Base-by-base conservation (phyloP, 2,329 filamentous ascomycete genomes). In the Penicillium vulpinum region DNA sequence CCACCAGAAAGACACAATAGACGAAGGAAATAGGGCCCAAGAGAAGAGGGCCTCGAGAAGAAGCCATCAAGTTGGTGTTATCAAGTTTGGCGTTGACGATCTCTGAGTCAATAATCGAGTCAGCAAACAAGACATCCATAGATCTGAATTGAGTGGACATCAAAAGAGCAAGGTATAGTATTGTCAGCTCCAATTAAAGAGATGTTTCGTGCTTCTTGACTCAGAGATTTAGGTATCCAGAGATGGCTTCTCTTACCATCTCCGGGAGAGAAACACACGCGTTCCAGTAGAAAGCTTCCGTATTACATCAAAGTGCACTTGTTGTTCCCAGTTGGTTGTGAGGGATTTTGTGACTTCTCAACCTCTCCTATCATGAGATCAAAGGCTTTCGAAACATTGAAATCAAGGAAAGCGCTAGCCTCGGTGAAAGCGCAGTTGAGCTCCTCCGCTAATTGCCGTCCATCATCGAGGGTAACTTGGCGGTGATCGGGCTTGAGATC, bases 371-470 rank as follows among this genome's bases (percentile, higher is more conserved):
- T 92, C 80, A 99, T 88, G 62, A 95, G 83, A 77, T 97, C 93
- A 72, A 99, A 99, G 2, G 91, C 91, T 75, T 91, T 92, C 67
- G 83, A 83, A 47, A 99, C 94, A 73, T 97, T 96, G 79, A 92
- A 91, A 75, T 97, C 92, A 77, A 94, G 95, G 56, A 92, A 86
- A 28, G 94, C 94, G 71, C 90, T 95, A 54, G 94, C 92, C 78
- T 99, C 94, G 46, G 92, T 96, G 85, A 91, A 97, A 36, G 89
- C 92, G 76, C 93, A 97, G 62, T 91, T 87, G 75, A 96, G 89
- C 76, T 94, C 90, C 68, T 93, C 89, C 8, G 89, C 88, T 40
- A 97, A 80, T 70, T 88, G 89, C 73, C 89, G 89, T 65, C 92
- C 94, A 67, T 96, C 90, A 63, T 96, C 92, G 50, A 87, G 77